Conservation (phyloP, 2,329 filamentous ascomycete genomes). For the Epichloe aotearoae region DNA sequence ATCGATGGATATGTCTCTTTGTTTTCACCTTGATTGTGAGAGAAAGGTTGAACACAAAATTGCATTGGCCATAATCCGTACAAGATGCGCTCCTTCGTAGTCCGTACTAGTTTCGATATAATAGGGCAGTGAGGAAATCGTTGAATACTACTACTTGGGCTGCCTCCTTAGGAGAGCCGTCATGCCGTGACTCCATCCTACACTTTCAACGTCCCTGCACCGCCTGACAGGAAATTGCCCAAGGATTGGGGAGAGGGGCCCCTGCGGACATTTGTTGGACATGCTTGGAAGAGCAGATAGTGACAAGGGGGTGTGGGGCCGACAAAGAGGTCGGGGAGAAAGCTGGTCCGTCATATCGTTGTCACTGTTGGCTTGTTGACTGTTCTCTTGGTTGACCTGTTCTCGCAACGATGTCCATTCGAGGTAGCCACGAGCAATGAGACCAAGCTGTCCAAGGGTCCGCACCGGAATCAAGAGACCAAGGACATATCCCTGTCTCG, state of each 20-base stretch:
- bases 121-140: too few relatives aligned
- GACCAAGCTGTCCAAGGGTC: not conserved
- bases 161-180: too few relatives aligned
- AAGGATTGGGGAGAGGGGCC: not conserved
- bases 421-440: not conserved
- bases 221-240: slow-evolving; percentile 5
- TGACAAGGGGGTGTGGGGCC: slow-evolving; percentile 3
- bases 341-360: slow-evolving; percentile 1
- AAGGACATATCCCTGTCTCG: not conserved
- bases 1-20: too few relatives aligned
- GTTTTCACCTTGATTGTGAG: too few relatives aligned
- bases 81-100: too few relatives aligned
- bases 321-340: slow-evolving; percentile 2
- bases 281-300: not conserved
- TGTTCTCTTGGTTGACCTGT: not conserved
- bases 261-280: not conserved
- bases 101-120: too few relatives aligned
- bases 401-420: not conserved
- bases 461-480: not conserved
- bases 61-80: too few relatives aligned
- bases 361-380: not conserved
- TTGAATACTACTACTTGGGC: too few relatives aligned
- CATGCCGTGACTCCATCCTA: too few relatives aligned
- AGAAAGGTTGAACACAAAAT: too few relatives aligned
- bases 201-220: not conserved